These are phyloP conservation scores for Leccinum olivaceopallidum DNA, from an alignment of 768 basidiomycete genomes.

Conservation along the genomic window DNA sequence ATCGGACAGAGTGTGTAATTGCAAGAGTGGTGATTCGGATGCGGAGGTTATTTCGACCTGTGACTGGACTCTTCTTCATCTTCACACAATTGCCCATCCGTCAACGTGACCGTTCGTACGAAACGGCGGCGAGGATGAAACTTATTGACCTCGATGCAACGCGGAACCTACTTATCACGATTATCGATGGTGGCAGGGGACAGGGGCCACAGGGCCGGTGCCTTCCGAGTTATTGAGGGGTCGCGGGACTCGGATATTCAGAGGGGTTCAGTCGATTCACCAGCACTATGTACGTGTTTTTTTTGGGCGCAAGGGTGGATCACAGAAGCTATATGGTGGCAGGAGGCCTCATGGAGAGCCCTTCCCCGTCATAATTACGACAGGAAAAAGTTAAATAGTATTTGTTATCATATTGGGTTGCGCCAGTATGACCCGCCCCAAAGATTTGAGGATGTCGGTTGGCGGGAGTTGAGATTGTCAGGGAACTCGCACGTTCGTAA, in stretches of 20 bases:
- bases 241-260: not conserved
- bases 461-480: not conserved
- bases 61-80: not conserved
- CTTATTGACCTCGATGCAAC: not conserved
- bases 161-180: not conserved
- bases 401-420: not conserved
- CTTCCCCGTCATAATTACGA: not conserved
- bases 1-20: no score
- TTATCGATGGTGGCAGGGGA: not conserved
- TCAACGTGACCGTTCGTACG: not conserved
- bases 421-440: not conserved
- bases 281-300: not conserved
- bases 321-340: not conserved
- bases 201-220: not conserved
- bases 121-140: not conserved
- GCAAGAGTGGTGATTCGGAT: no score
- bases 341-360: not conserved
- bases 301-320: not conserved
- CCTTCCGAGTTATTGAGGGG: not conserved
- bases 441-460: conserved; percentile 2
- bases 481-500: conserved; percentile 9
- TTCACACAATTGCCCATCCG: not conserved
- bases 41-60: not conserved
- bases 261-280: not conserved
- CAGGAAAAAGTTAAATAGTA: not conserved